A percentile compares a stretch with the other conserved stretches of the same genome.
Conservation (phyloP, 148 eudicot genomes). For the Salicornia ramosissima region DNA sequence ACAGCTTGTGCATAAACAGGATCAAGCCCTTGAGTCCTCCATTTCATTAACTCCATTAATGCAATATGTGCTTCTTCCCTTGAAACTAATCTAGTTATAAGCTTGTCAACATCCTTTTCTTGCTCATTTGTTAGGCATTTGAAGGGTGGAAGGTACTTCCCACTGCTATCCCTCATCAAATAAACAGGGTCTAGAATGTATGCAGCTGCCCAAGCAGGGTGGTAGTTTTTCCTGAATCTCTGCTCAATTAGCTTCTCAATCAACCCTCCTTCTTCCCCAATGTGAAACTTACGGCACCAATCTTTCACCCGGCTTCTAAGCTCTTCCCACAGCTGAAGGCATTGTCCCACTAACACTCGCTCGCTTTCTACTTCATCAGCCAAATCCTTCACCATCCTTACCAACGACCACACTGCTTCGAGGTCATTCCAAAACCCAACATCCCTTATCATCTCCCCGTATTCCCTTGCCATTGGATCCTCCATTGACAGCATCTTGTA, state of each 20-base stretch:
- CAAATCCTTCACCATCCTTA: conserved; percentile 59
- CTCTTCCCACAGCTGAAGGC: conserved; percentile 90
- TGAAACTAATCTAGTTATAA: conserved; percentile 75
- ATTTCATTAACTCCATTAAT: conserved; percentile 88
- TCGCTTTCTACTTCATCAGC: conserved; percentile 69
- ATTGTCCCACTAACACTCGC: conserved; percentile 74
- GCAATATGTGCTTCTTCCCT: conserved; percentile 84
- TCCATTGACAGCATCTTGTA: conserved; percentile 67
- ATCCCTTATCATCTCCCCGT: conserved; percentile 71
- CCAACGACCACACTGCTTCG: conserved; percentile 72
- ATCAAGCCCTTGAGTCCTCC: conserved; percentile 93
- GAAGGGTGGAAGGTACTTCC: conserved; percentile 90
- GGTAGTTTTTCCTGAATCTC: conserved; percentile 78
- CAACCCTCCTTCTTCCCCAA: conserved; percentile 30
- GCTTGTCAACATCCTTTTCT: conserved; percentile 92
- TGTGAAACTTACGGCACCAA: conserved; percentile 71
- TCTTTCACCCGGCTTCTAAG: conserved; percentile 61
- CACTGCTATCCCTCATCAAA: conserved; percentile 61
- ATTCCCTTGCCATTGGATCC: conserved; percentile 60
- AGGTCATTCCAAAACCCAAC: conserved; percentile 88
- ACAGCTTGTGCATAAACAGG: conserved; percentile 97
- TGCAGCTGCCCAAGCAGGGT: conserved; percentile 97
- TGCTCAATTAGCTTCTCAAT: conserved; percentile 59
- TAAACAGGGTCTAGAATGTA: conserved; percentile 80
- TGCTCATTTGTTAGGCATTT: conserved; percentile 77